Conservation (phyloP, 2,329 filamentous ascomycete genomes). For the Phaeosphaeria sp. region DNA sequence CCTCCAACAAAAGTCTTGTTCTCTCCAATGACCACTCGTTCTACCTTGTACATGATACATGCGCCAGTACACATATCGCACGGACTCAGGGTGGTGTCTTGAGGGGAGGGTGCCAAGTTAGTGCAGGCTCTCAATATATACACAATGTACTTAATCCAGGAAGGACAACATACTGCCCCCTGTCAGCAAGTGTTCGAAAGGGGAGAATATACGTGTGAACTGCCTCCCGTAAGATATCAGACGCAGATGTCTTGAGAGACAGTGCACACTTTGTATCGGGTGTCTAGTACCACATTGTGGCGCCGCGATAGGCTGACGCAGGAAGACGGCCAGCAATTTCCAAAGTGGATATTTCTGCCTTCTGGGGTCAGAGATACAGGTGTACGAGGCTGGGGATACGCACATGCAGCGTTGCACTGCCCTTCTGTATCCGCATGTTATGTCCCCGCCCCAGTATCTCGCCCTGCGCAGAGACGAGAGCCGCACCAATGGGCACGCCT, state of each 20-base stretch:
- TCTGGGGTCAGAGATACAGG: constrained; percentile 14
- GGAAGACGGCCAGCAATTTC: constrained; percentile 76
- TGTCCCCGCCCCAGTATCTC: constrained; percentile 74
- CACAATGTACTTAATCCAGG: too few relatives aligned
- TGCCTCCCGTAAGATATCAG: too few relatives aligned
- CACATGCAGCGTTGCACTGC: constrained; percentile 75
- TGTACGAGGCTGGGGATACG: constrained; percentile 1
- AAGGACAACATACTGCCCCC: too few relatives aligned
- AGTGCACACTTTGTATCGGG: too few relatives aligned
- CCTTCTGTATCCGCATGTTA: constrained; percentile 77
- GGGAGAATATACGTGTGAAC: too few relatives aligned
- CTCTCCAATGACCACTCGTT: constrained; percentile 76
- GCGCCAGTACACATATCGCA: constrained; percentile 85
- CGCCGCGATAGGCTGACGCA: constrained; percentile 70
- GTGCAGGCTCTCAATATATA: too few relatives aligned
- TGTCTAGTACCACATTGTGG: too few relatives aligned
- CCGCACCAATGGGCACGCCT: constrained; percentile 65
- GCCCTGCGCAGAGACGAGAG: constrained; percentile 71
- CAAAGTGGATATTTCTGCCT: constrained; percentile 80
- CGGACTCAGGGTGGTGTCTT: constrained; percentile 78
- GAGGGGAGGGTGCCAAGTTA: too few relatives aligned
- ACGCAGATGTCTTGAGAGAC: too few relatives aligned
- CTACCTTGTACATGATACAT: constrained; percentile 76
- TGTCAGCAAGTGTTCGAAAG: too few relatives aligned
- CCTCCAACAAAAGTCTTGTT: constrained; percentile 77